Evolutionary conservation across 2,329 filamentous ascomycete species (phyloP).

Genomic region (Penicillium sp.): DNA sequence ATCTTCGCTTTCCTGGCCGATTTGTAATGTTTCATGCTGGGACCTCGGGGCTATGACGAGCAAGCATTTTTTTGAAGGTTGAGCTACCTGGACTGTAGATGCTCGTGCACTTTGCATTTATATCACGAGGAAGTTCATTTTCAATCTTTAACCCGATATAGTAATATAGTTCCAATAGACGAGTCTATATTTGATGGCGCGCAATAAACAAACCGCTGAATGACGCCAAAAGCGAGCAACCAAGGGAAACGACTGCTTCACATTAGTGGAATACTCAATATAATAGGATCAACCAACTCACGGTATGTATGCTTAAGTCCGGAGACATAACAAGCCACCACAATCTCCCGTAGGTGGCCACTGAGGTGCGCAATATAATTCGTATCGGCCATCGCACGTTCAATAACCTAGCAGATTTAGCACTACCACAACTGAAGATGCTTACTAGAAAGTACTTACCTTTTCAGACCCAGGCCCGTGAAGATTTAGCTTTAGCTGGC

Average conservation of each 20-base stretch:
- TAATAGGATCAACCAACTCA: slow-evolving; percentile 7
- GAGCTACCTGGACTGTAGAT: too few species aligned
- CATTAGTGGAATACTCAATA: not conserved
- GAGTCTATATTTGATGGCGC: slow-evolving; percentile 17
- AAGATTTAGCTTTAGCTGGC: slow-evolving; percentile 33
- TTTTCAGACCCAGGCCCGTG: slow-evolving; percentile 25
- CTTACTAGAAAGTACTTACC: slow-evolving; percentile 2
- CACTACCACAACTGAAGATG: not conserved
- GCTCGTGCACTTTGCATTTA: too few species aligned
- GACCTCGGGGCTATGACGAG: too few species aligned
- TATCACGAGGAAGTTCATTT: too few species aligned
- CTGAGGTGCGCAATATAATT: slow-evolving; percentile 38
- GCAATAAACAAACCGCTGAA: slow-evolving; percentile 19
- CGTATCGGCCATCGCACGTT: slow-evolving; percentile 40
- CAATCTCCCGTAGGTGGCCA: slow-evolving; percentile 26
- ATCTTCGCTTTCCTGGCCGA: too few species aligned
- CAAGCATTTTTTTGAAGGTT: too few species aligned
- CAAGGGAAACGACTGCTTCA: slow-evolving; percentile 14
- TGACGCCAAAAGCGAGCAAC: slow-evolving; percentile 18
- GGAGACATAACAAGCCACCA: slow-evolving; percentile 28
- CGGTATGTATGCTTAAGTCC: slow-evolving; percentile 31
- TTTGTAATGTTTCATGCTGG: too few species aligned
- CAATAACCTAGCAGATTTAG: slow-evolving; percentile 40
- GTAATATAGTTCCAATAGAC: too few species aligned
- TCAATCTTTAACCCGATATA: not conserved